phyloP scores from a whole-genome alignment of 2,329 filamentous ascomycete species.

The Aquanectria penicillioides region DNA sequence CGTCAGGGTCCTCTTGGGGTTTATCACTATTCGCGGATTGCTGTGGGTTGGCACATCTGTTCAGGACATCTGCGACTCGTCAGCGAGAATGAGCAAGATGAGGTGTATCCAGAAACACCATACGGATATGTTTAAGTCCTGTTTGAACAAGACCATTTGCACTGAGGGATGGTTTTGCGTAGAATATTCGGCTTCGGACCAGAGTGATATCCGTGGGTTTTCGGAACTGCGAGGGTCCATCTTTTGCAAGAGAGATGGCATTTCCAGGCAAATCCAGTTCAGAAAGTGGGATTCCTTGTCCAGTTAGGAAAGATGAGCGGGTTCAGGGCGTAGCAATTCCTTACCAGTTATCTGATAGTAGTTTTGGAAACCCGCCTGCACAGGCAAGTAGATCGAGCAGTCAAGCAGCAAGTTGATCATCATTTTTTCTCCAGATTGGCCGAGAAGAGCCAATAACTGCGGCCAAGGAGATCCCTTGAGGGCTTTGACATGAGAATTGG shows the following conservation, averaged over 20 bases:
- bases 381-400: conserved; percentile 76
- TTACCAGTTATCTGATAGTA: conserved; percentile 83
- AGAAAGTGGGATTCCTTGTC: conserved; percentile 60
- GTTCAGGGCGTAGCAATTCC: conserved; percentile 30
- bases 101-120: conserved; percentile 43
- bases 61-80: conserved; percentile 75
- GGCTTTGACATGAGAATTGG: conserved; percentile 75
- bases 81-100: conserved; percentile 3
- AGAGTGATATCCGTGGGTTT: conserved; percentile 73
- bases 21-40: not conserved
- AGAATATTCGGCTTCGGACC: conserved; percentile 86
- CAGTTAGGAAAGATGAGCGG: not conserved
- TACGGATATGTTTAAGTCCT: conserved; percentile 85
- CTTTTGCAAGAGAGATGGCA: conserved; percentile 11
- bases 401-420: conserved; percentile 83
- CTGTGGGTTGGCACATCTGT: conserved; percentile 63
- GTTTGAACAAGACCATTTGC: conserved; percentile 73
- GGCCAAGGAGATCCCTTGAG: conserved; percentile 81
- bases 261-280: conserved; percentile 50
- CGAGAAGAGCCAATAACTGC: conserved; percentile 77
- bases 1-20: not conserved
- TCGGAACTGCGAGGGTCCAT: conserved; percentile 12
- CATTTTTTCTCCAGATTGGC: conserved; percentile 77
- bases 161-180: conserved; percentile 79
- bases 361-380: conserved; percentile 70